Evolutionary conservation across 2,329 filamentous ascomycete genomes (phyloP).

Genomic region (Fusarium sp.): DNA sequence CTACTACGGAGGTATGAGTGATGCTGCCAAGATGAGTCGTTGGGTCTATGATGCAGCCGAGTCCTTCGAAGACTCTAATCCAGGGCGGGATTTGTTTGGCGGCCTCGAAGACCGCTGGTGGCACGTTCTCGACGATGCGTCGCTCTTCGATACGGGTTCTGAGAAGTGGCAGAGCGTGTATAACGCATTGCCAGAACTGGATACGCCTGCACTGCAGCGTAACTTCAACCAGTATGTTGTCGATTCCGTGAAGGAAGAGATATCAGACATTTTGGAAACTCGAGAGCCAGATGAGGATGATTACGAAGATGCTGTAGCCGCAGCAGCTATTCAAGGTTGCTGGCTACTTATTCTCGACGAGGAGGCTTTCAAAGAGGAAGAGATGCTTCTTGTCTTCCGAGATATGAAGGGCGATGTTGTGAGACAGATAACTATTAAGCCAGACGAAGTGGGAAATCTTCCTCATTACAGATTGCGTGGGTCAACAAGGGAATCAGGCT

Average conservation of each 20-base stretch:
- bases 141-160: neutral
- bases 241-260: neutral
- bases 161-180: neutral
- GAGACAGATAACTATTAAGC: neutral
- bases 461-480: neutral
- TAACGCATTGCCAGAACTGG: neutral
- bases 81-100: neutral
- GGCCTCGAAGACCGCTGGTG: neutral
- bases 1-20: neutral
- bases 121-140: neutral
- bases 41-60: neutral
- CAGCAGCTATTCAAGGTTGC: neutral
- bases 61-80: neutral
- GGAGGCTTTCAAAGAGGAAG: neutral
- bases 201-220: neutral
- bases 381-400: neutral
- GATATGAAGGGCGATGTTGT: neutral
- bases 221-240: neutral
- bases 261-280: rapidly evolving
- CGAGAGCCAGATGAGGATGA: neutral
- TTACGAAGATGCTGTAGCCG: neutral
- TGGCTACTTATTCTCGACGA: neutral
- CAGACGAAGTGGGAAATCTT: rapidly evolving
- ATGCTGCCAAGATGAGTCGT: neutral
- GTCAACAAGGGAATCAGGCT: neutral